These are phyloP conservation scores for Barnettozyma wickerhamii DNA, from an alignment of 805 yeast species.

Conservation along the genomic window DNA sequence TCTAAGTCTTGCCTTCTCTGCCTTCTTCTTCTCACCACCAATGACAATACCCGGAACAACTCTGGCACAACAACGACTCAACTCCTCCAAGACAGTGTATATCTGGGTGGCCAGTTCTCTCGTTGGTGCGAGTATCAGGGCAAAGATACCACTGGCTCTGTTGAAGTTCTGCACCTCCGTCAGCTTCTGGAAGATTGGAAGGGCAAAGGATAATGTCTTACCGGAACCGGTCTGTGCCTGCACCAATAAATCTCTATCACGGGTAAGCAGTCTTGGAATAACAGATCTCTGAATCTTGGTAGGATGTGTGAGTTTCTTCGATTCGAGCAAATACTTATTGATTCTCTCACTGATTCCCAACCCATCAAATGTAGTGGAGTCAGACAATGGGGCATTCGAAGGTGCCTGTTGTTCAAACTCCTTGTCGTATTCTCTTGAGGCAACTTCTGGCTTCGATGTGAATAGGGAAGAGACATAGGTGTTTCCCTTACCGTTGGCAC, in stretches of 20 bases:
- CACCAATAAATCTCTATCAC: conserved; percentile 65
- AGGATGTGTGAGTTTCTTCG: conserved; percentile 58
- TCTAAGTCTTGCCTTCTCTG: conserved; percentile 92
- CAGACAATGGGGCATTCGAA: conserved; percentile 80
- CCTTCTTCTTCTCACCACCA: conserved; percentile 97
- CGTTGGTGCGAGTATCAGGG: conserved; percentile 86
- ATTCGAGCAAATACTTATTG: conserved; percentile 48
- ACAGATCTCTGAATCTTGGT: conserved; percentile 85
- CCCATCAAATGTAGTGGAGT: conserved; percentile 64
- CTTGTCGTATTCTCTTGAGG: conserved; percentile 35
- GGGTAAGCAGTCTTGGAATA: conserved; percentile 53
- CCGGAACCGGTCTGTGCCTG: conserved; percentile 99
- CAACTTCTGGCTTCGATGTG: conserved; percentile 57
- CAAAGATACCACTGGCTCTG: conserved; percentile 82
- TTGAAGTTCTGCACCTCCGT: conserved; percentile 46
- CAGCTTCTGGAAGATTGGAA: conserved; percentile 77
- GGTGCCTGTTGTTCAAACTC: conserved; percentile 39
- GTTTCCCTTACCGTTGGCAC: conserved; percentile 48
- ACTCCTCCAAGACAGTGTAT: conserved; percentile 68
- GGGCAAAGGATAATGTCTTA: conserved; percentile 80
- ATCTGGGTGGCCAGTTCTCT: conserved; percentile 93
- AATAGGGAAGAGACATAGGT: conserved; percentile 85
- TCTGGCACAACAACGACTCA: conserved; percentile 74
- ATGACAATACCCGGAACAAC: conserved; percentile 94
- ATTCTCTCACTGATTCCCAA: conserved; percentile 61